These are phyloP conservation scores for Penicillium sp. DNA, from an alignment of 2,329 filamentous ascomycete genomes.

Conservation along the genomic window DNA sequence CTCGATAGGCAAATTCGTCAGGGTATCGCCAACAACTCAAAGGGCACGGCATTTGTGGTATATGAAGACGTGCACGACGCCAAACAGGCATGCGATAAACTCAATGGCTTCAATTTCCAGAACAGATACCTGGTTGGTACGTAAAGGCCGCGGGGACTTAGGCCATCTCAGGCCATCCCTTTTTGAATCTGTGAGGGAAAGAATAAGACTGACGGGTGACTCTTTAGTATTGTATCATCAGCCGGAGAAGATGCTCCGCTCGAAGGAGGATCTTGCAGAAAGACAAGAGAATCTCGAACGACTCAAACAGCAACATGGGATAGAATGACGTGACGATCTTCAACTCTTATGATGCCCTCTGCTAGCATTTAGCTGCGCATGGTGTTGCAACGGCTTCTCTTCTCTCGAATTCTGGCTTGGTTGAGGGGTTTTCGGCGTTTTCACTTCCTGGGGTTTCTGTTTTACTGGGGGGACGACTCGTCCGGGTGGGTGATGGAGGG, in stretches of 20 bases:
- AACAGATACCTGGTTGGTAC: constrained; percentile 96
- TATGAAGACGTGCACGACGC: constrained; percentile 99
- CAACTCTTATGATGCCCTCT: constrained; percentile 34
- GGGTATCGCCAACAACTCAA: constrained; percentile 94
- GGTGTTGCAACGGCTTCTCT: constrained; percentile 29
- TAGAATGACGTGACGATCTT: constrained; percentile 69
- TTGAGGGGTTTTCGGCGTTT: constrained; percentile 44
- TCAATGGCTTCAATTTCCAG: constrained; percentile 99
- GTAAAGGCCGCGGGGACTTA: too few relatives aligned
- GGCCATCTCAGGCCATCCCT: not conserved
- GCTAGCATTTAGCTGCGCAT: constrained; percentile 33
- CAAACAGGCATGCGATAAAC: constrained; percentile 97
- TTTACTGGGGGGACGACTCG: constrained; percentile 29
- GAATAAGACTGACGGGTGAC: not conserved
- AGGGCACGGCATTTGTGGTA: constrained; percentile 97
- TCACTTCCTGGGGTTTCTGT: constrained; percentile 35
- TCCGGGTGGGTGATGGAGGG: constrained; percentile 29
- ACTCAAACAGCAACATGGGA: constrained; percentile 95
- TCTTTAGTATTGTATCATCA: constrained; percentile 67
- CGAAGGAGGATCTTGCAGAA: constrained; percentile 89
- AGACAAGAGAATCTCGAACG: constrained; percentile 97
- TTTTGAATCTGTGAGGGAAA: not conserved
- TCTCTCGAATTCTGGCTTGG: constrained; percentile 34
- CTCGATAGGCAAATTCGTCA: constrained; percentile 84
- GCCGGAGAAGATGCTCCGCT: constrained; percentile 75